Evolutionary conservation across 805 yeast species (phyloP).

Genomic region (Suhomyces kilbournensis): DNA sequence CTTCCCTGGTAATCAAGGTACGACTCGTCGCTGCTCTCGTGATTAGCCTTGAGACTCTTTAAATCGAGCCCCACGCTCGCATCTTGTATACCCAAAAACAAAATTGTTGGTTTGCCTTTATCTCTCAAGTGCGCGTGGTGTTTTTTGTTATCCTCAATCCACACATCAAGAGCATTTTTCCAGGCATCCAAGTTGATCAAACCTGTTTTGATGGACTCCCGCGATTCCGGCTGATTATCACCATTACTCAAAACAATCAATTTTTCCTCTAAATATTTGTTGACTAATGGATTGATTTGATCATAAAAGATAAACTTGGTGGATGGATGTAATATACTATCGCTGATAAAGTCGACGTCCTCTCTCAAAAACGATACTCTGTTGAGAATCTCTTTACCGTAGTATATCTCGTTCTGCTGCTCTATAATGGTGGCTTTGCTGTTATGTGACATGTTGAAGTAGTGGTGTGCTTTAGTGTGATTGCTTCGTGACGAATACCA

Average conservation of each 20-base stretch:
- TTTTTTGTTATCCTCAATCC: constrained; percentile 32
- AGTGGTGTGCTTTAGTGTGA: constrained; percentile 1
- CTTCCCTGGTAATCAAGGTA: constrained; percentile 44
- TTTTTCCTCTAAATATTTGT: constrained; percentile 24
- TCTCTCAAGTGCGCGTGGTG: constrained; percentile 41
- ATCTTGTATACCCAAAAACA: constrained; percentile 47
- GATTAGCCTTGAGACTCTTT: constrained; percentile 24
- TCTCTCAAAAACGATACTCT: constrained; percentile 64
- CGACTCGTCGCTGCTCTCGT: constrained; percentile 23
- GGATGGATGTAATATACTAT: constrained; percentile 43
- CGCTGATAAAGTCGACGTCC: constrained; percentile 48
- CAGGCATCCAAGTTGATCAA: constrained; percentile 15
- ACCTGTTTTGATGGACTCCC: constrained; percentile 19
- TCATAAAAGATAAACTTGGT: constrained; percentile 49
- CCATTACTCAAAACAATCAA: constrained; percentile 37
- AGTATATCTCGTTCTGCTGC: constrained; percentile 25
- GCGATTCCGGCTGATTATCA: constrained; percentile 26
- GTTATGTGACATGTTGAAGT: constrained; percentile 10
- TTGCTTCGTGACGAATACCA: background rate
- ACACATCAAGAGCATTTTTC: constrained; percentile 11
- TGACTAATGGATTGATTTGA: constrained; percentile 30
- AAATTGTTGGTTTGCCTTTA: constrained; percentile 32
- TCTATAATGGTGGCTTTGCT: constrained; percentile 5
- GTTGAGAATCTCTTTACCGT: constrained; percentile 54
- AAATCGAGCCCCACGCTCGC: constrained; percentile 42